phyloP scores from a whole-genome alignment of 805 yeast genomes.

The Kazachstania psychrophila region DNA sequence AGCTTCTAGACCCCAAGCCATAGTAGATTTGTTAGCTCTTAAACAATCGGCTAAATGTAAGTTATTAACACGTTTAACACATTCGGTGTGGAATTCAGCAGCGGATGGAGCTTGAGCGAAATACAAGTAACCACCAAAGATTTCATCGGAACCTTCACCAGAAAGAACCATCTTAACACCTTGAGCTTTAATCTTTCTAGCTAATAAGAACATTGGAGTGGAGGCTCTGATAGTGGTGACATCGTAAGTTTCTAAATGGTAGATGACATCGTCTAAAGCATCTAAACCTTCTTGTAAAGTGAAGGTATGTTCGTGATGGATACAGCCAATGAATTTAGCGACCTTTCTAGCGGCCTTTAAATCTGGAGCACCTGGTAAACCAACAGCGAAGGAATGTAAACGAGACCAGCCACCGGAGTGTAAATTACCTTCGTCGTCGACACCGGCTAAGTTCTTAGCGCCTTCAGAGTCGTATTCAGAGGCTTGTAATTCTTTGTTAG shows the following conservation, averaged over 20 bases:
- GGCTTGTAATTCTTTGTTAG: slow-evolving; percentile 29
- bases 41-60: slow-evolving; percentile 93
- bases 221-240: slow-evolving; percentile 99
- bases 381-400: slow-evolving; percentile 93
- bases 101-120: slow-evolving; percentile 95
- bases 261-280: slow-evolving; percentile 87
- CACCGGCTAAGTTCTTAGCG: slow-evolving; percentile 73
- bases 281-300: slow-evolving; percentile 95
- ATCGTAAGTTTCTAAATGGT: slow-evolving; percentile 94
- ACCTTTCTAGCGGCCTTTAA: slow-evolving; percentile 92
- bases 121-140: slow-evolving; percentile 96
- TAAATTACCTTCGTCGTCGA: slow-evolving; percentile 80
- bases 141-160: slow-evolving; percentile 99
- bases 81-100: slow-evolving; percentile 88
- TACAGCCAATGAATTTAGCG: slow-evolving; percentile 90
- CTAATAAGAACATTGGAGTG: slow-evolving; percentile 94
- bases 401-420: slow-evolving; percentile 69
- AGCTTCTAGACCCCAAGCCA: slow-evolving; percentile 99
- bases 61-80: slow-evolving; percentile 94
- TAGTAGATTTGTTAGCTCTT: slow-evolving; percentile 97
- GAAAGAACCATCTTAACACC: slow-evolving; percentile 99
- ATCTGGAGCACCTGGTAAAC: slow-evolving; percentile 97
- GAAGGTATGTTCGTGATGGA: slow-evolving; percentile 97
- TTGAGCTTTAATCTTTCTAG: slow-evolving; percentile 97
- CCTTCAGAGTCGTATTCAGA: slow-evolving; percentile 38